Percentiles rank a stretch among this genome's conserved stretches.
Conservation (phyloP, 2,329 filamentous ascomycete species). For the Thermomyces lanuginosus region DNA sequence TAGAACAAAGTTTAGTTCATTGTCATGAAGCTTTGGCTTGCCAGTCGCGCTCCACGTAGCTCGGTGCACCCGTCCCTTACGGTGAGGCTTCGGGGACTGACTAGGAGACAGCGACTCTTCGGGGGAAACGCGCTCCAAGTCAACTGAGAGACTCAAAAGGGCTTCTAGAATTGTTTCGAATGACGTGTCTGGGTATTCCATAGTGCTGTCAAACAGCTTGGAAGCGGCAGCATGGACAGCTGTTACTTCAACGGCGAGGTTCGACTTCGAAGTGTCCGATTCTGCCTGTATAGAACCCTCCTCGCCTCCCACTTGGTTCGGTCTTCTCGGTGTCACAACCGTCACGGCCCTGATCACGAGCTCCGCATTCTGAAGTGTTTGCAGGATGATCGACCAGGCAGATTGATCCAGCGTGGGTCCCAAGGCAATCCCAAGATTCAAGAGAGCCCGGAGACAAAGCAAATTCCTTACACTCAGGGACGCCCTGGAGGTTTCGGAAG, state of each 20-base stretch:
- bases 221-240: conserved; percentile 79
- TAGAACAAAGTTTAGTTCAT: conserved; percentile 40
- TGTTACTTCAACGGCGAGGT: conserved; percentile 64
- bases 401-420: conserved; percentile 66
- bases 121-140: conserved; percentile 27
- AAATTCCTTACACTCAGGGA: conserved; percentile 76
- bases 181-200: conserved; percentile 69
- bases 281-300: conserved; percentile 13
- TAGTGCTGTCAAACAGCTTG: conserved; percentile 77
- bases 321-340: conserved; percentile 13
- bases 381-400: conserved; percentile 77
- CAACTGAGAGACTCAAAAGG: conserved; percentile 51
- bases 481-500: conserved; percentile 28
- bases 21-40: conserved; percentile 26
- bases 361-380: conserved; percentile 84
- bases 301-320: conserved; percentile 11
- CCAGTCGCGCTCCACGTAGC: conserved; percentile 23
- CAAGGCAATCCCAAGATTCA: conserved; percentile 91
- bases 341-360: conserved; percentile 48
- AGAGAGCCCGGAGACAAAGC: conserved; percentile 69
- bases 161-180: conserved; percentile 65
- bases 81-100: conserved; percentile 11
- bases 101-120: conserved; percentile 38
- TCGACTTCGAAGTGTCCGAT: conserved; percentile 37
- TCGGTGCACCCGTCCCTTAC: conserved; percentile 18